Evolutionary conservation across 139 green algal genomes (phyloP).

Genomic region (Chlorella sp.): DNA sequence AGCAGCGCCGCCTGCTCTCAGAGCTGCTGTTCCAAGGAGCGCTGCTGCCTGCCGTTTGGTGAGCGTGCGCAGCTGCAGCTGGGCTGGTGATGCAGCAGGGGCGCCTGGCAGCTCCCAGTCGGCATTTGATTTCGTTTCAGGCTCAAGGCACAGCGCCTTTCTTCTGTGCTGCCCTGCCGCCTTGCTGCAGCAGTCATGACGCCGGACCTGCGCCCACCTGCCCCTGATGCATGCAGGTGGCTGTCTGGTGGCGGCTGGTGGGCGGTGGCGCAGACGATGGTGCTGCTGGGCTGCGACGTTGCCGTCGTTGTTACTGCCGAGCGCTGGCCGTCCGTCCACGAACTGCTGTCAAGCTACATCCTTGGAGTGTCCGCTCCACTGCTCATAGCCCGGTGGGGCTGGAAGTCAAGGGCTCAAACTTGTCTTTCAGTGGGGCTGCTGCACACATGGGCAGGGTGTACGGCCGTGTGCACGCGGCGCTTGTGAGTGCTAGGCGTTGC

Average conservation of each 20-base stretch:
- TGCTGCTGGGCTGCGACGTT: no score
- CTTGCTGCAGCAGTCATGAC: neutral
- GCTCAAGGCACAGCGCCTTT: no score
- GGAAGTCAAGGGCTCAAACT: no score
- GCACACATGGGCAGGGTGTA: no score
- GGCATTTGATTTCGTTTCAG: no score
- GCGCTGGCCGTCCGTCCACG: no score
- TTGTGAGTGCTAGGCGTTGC: neutral
- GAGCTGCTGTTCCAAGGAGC: neutral
- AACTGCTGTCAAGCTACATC: no score
- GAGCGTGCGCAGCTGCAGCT: neutral
- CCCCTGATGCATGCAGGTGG: neutral
- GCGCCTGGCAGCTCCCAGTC: no score
- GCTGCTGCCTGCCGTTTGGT: neutral
- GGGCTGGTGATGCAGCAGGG: neutral
- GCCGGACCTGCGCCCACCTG: neutral
- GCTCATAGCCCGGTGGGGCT: neutral
- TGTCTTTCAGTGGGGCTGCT: no score
- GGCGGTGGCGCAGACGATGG: neutral
- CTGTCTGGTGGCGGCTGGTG: slow-evolving; percentile 15
- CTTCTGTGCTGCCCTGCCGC: neutral
- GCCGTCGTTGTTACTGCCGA: no score
- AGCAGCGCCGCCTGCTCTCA: neutral
- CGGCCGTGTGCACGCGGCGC: no score
- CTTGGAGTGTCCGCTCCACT: neutral